Percentiles rank a stretch among this genome's conserved stretches.
Conservation (phyloP, 2,329 filamentous ascomycete genomes). For the Diaporthe capsici region DNA sequence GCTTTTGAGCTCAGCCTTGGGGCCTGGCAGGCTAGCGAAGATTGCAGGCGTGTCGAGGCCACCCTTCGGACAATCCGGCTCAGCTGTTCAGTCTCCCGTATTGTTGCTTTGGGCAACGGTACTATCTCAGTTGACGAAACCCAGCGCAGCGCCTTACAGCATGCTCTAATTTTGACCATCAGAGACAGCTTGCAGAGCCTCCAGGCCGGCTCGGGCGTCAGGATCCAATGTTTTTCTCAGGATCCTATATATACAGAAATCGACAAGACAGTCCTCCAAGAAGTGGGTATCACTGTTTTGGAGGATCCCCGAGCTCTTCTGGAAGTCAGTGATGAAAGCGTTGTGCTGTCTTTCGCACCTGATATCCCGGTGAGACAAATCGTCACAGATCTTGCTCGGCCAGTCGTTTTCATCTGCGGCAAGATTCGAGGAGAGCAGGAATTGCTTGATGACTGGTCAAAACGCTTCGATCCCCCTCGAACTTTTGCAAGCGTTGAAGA, state of each 20-base stretch:
- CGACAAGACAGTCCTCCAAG: background rate
- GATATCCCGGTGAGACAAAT: background rate
- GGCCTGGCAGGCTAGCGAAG: background rate
- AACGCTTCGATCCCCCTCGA: background rate
- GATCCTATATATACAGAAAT: background rate
- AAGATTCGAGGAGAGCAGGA: background rate
- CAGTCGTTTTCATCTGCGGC: background rate
- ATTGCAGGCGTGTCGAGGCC: background rate
- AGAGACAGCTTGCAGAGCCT: background rate
- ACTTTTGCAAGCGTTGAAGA: background rate
- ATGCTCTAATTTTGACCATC: background rate
- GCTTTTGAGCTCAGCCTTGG: background rate
- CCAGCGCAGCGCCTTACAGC: background rate
- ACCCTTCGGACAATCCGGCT: background rate
- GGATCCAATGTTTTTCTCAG: background rate
- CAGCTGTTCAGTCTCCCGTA: background rate
- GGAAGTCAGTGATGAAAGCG: background rate
- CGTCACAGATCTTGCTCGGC: background rate
- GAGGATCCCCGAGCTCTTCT: background rate
- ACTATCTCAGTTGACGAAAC: background rate
- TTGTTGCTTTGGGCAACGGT: background rate
- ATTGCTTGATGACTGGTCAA: background rate
- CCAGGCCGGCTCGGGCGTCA: background rate
- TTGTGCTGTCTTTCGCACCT: background rate
- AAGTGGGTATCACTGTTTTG: background rate